Evolutionary conservation across 2,329 filamentous ascomycete species (phyloP), one percentile per base, ranked within the genome.

Genomic region (Colletotrichum lupini): DNA sequence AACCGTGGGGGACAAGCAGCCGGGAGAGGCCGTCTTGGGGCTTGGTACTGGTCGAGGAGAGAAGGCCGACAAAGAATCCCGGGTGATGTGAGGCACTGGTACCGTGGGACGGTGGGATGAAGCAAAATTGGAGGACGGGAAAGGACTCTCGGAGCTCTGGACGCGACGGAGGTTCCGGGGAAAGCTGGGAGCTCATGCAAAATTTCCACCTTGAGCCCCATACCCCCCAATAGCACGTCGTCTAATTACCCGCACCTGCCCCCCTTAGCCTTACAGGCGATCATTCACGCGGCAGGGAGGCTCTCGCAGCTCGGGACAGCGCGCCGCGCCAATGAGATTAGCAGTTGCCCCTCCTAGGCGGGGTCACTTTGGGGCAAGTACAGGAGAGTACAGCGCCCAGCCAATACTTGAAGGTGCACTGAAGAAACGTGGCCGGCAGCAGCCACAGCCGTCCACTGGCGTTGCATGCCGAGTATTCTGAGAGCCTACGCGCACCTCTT

Each of bases 161-260:
- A 69, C 30, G 59, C 35, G 67, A 70, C 55, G 56, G 67, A 70
- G 58, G 70, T 55, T 61, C 60, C 59, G 67, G 70, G 67, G 46
- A 60, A 73, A 73, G 70, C 67, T 73, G 24, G 56, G 70, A 70
- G 70, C 70, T 73, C 55, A 55, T 57, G 70, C 67, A 73, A 73
- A 73, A 73, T 73, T 73, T 73, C 70, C 70, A 70, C 70, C 49
- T 22, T 5, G 4, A 65, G 67, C 55, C 70, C 70, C 67, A 28
- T 70, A 28, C 16, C 30, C 42, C 26, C 70, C 70, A 73, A 61
- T 69, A 69, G 55, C 30, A 69, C 24, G 55, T 69, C 58, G 58
- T 70, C 58, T n/a, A 60, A 70, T 70, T 64, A 57, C 12, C 32
- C 61, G 61, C 49, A 64, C 61, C 28, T 26, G 12, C 24, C 56